phyloP scores from a whole-genome alignment of 257 asterid species.

The Eucommia ulmoides region DNA sequence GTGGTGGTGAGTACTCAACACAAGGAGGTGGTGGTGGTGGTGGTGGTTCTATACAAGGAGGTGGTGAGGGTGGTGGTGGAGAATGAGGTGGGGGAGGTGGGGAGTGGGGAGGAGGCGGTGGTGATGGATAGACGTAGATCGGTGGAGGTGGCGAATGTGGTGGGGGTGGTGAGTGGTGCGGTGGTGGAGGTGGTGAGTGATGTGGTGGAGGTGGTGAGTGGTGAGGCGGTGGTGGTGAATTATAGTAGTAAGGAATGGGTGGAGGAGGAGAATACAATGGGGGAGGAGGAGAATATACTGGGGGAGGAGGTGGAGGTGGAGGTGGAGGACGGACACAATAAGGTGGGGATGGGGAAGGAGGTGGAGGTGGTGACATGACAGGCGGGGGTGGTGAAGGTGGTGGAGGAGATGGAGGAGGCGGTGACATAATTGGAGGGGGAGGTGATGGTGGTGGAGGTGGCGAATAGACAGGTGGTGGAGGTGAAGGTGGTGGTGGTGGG shows the following conservation, averaged over 20 bases:
- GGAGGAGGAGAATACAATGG: too few relatives aligned
- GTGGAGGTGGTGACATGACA: slow-evolving; percentile 9
- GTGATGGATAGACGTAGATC: too few relatives aligned
- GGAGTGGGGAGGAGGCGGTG: slow-evolving; percentile 15
- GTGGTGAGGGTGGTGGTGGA: slow-evolving; percentile 49
- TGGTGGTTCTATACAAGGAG: slow-evolving; percentile 43
- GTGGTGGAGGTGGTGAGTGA: slow-evolving; percentile 4
- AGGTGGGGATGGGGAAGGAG: slow-evolving; percentile 24
- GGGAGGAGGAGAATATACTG: slow-evolving; percentile 14
- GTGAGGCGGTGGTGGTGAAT: slow-evolving; percentile 19
- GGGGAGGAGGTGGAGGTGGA: slow-evolving; percentile 10
- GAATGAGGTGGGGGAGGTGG: too few relatives aligned
- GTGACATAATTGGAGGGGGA: slow-evolving; percentile 7
- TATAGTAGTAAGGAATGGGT: slow-evolving; percentile 9
- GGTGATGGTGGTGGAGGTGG: slow-evolving; percentile 13
- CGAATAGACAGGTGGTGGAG: slow-evolving; percentile 7
- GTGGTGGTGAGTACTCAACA: too few relatives aligned
- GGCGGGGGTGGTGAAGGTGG: slow-evolving; percentile 15
- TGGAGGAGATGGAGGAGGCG: slow-evolving; percentile 10
- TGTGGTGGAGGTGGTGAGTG: slow-evolving; percentile 2
- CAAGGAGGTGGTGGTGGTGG: slow-evolving; percentile 41
- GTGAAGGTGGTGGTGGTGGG: slow-evolving; percentile 30
- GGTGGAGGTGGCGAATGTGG: slow-evolving; percentile 16
- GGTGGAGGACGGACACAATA: too few relatives aligned
- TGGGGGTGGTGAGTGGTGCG: slow-evolving; percentile 3